Percentiles rank a stretch among this genome's conserved stretches.
phyloP scores from a whole-genome alignment of 2,329 filamentous ascomycete genomes.

The Fusarium sublunatum region DNA sequence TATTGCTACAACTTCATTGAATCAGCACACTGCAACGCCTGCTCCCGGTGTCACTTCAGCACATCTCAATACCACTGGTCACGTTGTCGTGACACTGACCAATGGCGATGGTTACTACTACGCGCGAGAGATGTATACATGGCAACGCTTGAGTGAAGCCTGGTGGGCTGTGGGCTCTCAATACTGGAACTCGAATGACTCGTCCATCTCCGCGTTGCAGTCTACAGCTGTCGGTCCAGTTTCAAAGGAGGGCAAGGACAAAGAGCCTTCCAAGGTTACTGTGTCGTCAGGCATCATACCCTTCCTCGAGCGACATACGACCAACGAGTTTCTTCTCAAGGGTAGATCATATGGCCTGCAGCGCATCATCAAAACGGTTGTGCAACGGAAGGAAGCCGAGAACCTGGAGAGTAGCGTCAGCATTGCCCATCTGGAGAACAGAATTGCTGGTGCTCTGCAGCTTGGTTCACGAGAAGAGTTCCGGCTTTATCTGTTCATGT shows the following conservation, averaged over 20 bases:
- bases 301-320: slow-evolving; percentile 92
- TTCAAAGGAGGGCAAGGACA: slow-evolving; percentile 58
- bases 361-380: slow-evolving; percentile 86
- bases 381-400: slow-evolving; percentile 91
- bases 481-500: slow-evolving; percentile 95
- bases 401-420: slow-evolving; percentile 90
- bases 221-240: slow-evolving; percentile 74
- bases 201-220: slow-evolving; percentile 83
- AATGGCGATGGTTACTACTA: slow-evolving; percentile 97
- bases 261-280: slow-evolving; percentile 61
- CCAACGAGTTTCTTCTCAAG: slow-evolving; percentile 89
- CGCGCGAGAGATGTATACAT: slow-evolving; percentile 83
- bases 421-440: slow-evolving; percentile 94
- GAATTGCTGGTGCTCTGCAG: slow-evolving; percentile 87
- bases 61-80: slow-evolving; percentile 86
- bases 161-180: slow-evolving; percentile 99
- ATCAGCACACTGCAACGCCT: slow-evolving; percentile 77
- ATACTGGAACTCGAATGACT: slow-evolving; percentile 98
- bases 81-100: slow-evolving; percentile 88
- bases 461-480: slow-evolving; percentile 92
- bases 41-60: slow-evolving; percentile 91
- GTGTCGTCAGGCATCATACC: slow-evolving; percentile 94
- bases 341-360: slow-evolving; percentile 92
- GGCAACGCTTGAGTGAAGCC: slow-evolving; percentile 94
- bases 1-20: slow-evolving; percentile 81